Base-by-base conservation (phyloP, 2,329 filamentous ascomycete species). In the Epichloe sibirici region DNA sequence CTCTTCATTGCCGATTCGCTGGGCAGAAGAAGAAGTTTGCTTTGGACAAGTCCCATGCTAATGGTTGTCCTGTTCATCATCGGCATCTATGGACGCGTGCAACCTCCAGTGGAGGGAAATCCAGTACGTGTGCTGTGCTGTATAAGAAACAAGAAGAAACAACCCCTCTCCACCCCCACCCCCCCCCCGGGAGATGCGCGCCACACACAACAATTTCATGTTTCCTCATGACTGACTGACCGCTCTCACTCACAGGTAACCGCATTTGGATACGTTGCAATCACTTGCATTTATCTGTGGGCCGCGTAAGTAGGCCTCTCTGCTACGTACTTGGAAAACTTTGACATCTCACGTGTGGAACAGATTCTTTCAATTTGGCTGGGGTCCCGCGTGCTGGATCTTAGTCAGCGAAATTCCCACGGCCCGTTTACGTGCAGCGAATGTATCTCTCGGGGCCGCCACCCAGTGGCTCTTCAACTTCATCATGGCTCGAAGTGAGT, bases 391-490 rank as follows among this genome's bases (percentile, higher is more conserved):
- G 35, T 85, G 81, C 69, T 88, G 84, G 83, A 85, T 86, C 61
- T 81, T 86, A 60, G 77, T 85, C 3, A 66, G 64, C 28, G 84
- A 88, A 66, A 87, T 88, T 53, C 83, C 83, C 0, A 82, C 81
- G 6, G 81, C 82, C 0, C 73, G 84, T 37, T 71, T 88, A 7
- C 72, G 85, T 52, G 79, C 79, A 17, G 69, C 84, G 57, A 87
- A 86, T 60, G 83, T 88, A 6, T 77, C 83, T 2, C 72, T 88
- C 46, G 83, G 77, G 0, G 83, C 84, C 0, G 81, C 79, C 1
- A 85, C 81, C 0, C 83, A 88, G 61, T 86, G 83, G 83, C 66
- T 88, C 4, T 87, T 88, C 66, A 88, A 88, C 63, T 85, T 88
- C 55, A 77, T 86, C 9, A 81, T 88, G 53, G 83, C 84, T 2